These are phyloP conservation scores for Stagonosporopsis chrysanthemi DNA, from an alignment of 2,329 filamentous ascomycete genomes.

Conservation along the genomic window DNA sequence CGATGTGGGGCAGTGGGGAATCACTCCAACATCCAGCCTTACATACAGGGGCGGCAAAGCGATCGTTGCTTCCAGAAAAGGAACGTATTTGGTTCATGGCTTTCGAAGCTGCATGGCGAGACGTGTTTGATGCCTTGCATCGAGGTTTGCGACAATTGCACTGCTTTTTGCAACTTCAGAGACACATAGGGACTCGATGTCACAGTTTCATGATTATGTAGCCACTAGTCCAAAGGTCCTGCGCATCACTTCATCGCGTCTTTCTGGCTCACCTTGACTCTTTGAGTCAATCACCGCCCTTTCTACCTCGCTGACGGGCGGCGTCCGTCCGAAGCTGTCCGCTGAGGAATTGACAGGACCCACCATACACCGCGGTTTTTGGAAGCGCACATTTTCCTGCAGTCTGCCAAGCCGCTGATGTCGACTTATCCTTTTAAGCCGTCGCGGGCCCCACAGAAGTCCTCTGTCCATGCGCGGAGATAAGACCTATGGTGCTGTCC, in stretches of 20 bases:
- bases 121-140: neutral
- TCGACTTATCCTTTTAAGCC: constrained; percentile 21
- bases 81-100: neutral
- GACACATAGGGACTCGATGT: constrained; percentile 1
- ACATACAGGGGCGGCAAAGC: constrained; percentile 11
- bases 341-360: constrained; percentile 20
- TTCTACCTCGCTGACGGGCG: constrained; percentile 1
- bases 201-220: constrained; percentile 6
- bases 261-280: constrained; percentile 5
- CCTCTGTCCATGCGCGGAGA: constrained; percentile 11
- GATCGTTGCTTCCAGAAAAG: constrained; percentile 4
- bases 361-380: neutral
- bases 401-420: constrained; percentile 14
- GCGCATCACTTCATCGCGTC: constrained; percentile 5
- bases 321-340: constrained; percentile 25
- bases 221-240: constrained; percentile 7
- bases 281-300: constrained; percentile 14
- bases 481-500: constrained; percentile 15
- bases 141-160: neutral
- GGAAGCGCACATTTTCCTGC: constrained; percentile 9
- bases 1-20: constrained; percentile 14
- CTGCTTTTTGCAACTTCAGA: neutral
- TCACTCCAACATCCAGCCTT: constrained; percentile 17
- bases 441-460: constrained; percentile 11
- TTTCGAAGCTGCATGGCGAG: constrained; percentile 1